A percentile compares a stretch with the other conserved stretches of the same genome.
Evolutionary conservation across 225 moss, liverwort and hornwort genomes (phyloP).

Genomic region (Neckera pumila): DNA sequence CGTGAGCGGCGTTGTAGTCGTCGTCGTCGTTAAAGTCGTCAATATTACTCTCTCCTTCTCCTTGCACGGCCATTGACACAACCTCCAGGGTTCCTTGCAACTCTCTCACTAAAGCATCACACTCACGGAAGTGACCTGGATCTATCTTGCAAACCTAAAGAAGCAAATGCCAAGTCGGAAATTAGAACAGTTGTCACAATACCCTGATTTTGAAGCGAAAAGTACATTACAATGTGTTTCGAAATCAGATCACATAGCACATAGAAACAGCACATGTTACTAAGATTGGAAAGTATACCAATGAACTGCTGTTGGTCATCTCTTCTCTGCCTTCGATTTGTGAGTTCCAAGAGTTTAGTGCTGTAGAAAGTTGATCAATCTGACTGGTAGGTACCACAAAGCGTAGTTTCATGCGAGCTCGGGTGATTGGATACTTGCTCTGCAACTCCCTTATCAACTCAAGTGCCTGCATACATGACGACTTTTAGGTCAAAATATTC

Average conservation of each 20-base stretch:
- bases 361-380: conserved; percentile 36
- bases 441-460: conserved; percentile 84
- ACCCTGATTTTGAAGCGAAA: not conserved
- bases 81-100: conserved; percentile 86
- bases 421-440: conserved; percentile 79
- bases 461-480: conserved; percentile 49
- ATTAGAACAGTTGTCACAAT: not conserved
- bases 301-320: conserved; percentile 31
- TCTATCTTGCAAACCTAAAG: conserved; percentile 90
- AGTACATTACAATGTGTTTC: not conserved
- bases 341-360: conserved; percentile 54
- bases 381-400: conserved; percentile 55
- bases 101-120: conserved; percentile 77
- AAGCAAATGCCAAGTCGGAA: not conserved
- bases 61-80: conserved; percentile 92
- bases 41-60: conserved; percentile 89
- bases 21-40: conserved; percentile 79
- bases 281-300: conserved; percentile 29
- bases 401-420: conserved; percentile 86
- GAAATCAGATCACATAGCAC: not conserved
- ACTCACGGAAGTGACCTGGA: conserved; percentile 94
- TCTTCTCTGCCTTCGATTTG: conserved; percentile 72
- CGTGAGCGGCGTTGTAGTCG: conserved; percentile 30
- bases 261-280: not conserved
- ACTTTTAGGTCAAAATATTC: not conserved